Evolutionary conservation across 768 basidiomycete species (phyloP), one percentile per base, ranked within the genome.

Genomic region (Boletus sp.): DNA sequence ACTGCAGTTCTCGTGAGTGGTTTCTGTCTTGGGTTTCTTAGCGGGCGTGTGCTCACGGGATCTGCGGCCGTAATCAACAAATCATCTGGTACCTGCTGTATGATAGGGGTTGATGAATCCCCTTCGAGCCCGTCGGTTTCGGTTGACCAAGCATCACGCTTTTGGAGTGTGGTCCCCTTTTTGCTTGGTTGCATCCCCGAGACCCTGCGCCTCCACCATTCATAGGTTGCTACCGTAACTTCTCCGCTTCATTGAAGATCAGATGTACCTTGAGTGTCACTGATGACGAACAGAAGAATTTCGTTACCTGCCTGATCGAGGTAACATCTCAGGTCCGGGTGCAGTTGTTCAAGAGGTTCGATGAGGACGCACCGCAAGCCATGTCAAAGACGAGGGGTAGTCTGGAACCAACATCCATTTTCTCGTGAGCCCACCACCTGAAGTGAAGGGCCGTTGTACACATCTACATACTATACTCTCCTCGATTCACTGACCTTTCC

Each of bases 141-240:
- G 35, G 14, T 33, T 1, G 58, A 46, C 18, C n/a, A 2, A 1
- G 49, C 8, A 41, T 37, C 51, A 9, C 1, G 14, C 2, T n/a
- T 24, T 42, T 56, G 55, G 9, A 29, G 14, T 35, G 42, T 7
- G 7, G 12, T 45, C 17, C 41, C 51, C 39, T 39, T 64, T 61
- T 53, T 53, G 48, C 56, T 51, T 8, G 66, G 56, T 35, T 67
- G 58, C 47, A 56, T 59, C 49, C 73, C 67, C 54, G 61, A 59
- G 30, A 29, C n/a, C 15, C 68, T 79, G 4, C 68, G 56, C 44
- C 75, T 73, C 76, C 81, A 83, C 87, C 87, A 90, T 61, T 87
- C 84, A 44, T 78, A 68, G 12, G 85, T 71, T 4, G 81, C 80
- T 11, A 82, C 55, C 5, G 86, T 87, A 1, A 77, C 85, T 70